A percentile compares a stretch with the other conserved stretches of the same genome.
These are phyloP conservation scores for Rhynchospora breviuscula DNA, from an alignment of 176 grass and related monocot genomes.

Conservation along the genomic window DNA sequence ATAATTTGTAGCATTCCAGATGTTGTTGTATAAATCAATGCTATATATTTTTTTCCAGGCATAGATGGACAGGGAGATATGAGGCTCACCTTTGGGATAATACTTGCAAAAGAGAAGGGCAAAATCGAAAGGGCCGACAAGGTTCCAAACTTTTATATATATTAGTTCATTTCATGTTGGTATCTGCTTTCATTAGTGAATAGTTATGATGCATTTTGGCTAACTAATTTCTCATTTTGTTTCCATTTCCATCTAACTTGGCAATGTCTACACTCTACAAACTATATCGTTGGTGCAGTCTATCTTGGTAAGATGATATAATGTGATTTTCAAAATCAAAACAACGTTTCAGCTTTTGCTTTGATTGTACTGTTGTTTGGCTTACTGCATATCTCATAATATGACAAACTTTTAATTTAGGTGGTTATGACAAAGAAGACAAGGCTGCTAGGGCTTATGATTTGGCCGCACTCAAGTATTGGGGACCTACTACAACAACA, in stretches of 20 bases:
- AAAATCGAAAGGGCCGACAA: conserved; percentile 96
- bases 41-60: conserved; percentile 41
- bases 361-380: not conserved
- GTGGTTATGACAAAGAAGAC: conserved; percentile 99
- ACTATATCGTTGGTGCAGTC: conserved; percentile 34
- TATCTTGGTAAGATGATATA: conserved; percentile 63
- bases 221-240: conserved; percentile 12
- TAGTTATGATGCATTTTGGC: not conserved
- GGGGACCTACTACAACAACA: conserved; percentile 85
- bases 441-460: conserved; percentile 98
- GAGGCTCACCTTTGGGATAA: conserved; percentile 99
- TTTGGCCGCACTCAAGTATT: conserved; percentile 98
- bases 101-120: conserved; percentile 96
- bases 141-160: conserved; percentile 30
- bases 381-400: not conserved
- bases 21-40: not conserved
- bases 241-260: conserved; percentile 4
- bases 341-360: not conserved
- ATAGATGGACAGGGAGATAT: conserved; percentile 98
- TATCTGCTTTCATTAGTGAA: not conserved
- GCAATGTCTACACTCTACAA: not conserved
- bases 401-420: conserved; percentile 29
- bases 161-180: not conserved
- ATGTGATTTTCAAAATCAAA: not conserved
- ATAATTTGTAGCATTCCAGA: conserved; percentile 4